Percentiles rank a stretch among this genome's conserved stretches.
Evolutionary conservation across 1,284 basidiomycete genomes (phyloP).

Genomic region (Cutaneotrichosporon curvatum): DNA sequence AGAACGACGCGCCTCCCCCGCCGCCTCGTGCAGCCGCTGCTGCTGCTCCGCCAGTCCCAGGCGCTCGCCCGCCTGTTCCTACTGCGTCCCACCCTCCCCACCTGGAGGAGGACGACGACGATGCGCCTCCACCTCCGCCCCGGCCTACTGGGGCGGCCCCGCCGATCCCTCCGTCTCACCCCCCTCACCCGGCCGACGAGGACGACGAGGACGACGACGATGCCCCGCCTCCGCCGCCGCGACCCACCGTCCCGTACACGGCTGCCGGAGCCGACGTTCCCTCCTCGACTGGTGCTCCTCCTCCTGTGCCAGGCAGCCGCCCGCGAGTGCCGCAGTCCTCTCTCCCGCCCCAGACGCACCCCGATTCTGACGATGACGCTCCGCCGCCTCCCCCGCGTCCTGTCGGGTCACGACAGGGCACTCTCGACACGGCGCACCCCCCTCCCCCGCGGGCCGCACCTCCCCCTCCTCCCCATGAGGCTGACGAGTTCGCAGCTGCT

Average conservation of each 20-base stretch:
- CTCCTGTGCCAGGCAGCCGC: neutral
- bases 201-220: conserved; percentile 14
- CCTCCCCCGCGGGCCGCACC: neutral
- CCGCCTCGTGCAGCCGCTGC: conserved; percentile 5
- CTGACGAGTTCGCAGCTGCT: neutral
- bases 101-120: no score
- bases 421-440: neutral
- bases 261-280: no score
- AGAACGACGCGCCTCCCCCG: conserved; percentile 13
- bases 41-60: neutral
- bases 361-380: conserved; percentile 6
- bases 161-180: no score
- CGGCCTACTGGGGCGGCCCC: no score
- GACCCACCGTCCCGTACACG: neutral
- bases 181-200: conserved; percentile 6
- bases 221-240: conserved; percentile 13
- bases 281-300: conserved; percentile 6
- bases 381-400: neutral
- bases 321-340: neutral
- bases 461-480: neutral
- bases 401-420: no score
- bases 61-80: no score
- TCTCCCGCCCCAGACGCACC: conserved; percentile 4
- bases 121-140: no score
- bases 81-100: no score